A percentile compares a stretch with the other conserved stretches of the same genome.
Conservation (phyloP, 2,329 filamentous ascomycete genomes). For the Aspergillus amoenus region DNA sequence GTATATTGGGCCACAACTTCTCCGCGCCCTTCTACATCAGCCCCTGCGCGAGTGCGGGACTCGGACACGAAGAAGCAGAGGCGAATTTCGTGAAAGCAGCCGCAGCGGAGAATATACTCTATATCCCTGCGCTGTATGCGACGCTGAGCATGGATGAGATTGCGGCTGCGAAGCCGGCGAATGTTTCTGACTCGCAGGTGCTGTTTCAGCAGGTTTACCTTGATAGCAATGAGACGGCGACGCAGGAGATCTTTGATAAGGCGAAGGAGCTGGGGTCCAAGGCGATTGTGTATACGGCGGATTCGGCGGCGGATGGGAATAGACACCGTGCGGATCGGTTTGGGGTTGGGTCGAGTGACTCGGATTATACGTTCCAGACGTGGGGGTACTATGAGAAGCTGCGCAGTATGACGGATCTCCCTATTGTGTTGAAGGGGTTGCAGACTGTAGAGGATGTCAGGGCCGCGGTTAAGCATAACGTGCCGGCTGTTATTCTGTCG, state of each 20-base stretch:
- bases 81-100: conserved; percentile 9
- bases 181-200: background rate
- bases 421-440: conserved; percentile 19
- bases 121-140: conserved; percentile 10
- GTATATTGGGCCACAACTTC: conserved; percentile 13
- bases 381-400: conserved; percentile 13
- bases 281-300: conserved; percentile 82
- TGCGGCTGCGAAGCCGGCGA: conserved; percentile 9
- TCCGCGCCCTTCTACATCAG: conserved; percentile 14
- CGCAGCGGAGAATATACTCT: conserved; percentile 6
- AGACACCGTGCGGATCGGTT: conserved; percentile 39
- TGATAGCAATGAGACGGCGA: conserved; percentile 9
- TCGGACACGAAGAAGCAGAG: conserved; percentile 6
- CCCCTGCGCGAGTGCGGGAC: conserved; percentile 7
- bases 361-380: conserved; percentile 5
- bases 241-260: conserved; percentile 7
- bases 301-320: conserved; percentile 86
- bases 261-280: conserved; percentile 73
- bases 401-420: conserved; percentile 3
- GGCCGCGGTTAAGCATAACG: conserved; percentile 16
- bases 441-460: conserved; percentile 20
- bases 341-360: conserved; percentile 2
- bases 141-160: conserved; percentile 11
- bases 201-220: conserved; percentile 14
- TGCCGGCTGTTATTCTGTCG: conserved; percentile 45